Conservation (phyloP, 306 rosid species). For the Lagenaria siceraria region DNA sequence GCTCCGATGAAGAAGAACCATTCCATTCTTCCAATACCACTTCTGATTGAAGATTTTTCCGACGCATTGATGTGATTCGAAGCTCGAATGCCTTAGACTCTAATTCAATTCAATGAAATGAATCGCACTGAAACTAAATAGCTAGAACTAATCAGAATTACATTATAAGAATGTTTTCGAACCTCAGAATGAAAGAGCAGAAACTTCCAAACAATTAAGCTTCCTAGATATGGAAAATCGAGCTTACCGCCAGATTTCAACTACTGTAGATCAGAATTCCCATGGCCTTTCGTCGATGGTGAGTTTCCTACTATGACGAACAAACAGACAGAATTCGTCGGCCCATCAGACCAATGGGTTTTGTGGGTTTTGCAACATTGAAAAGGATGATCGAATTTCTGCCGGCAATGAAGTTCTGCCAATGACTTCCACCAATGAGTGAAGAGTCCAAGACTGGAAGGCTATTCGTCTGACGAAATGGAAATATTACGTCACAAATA, state of each 20-base stretch:
- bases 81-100: background rate
- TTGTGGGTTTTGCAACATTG: background rate
- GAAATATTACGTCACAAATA: too few relatives aligned
- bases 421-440: background rate
- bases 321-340: background rate
- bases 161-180: background rate
- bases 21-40: constrained; percentile 73
- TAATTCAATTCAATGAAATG: background rate
- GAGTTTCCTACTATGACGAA: background rate
- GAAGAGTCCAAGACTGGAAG: background rate
- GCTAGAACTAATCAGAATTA: background rate
- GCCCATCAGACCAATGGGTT: background rate
- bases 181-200: background rate
- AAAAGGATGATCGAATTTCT: background rate
- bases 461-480: background rate
- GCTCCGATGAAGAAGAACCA: constrained; percentile 66
- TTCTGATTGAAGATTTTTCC: background rate
- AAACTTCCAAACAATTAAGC: background rate
- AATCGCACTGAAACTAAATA: background rate
- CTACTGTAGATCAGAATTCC: background rate
- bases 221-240: background rate
- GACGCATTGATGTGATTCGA: constrained; percentile 1
- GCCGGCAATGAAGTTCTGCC: background rate
- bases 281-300: background rate
- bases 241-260: background rate